Conservation (phyloP, 2,329 filamentous ascomycete genomes). For the Pyricularia sp. region DNA sequence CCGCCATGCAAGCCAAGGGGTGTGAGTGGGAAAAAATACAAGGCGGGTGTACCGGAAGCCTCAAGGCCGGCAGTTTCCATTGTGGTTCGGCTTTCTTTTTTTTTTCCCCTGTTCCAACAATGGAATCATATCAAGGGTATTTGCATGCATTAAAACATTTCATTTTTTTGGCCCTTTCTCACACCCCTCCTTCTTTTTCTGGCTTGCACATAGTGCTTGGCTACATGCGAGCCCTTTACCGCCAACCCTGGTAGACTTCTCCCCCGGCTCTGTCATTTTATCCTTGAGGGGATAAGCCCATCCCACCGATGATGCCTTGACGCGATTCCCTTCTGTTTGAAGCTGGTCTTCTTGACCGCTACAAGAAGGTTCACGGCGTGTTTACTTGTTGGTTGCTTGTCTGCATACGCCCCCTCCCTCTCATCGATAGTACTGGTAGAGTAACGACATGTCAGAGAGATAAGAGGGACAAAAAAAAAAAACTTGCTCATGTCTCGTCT, state of each 20-base stretch:
- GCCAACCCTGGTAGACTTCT: neutral
- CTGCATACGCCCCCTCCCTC: neutral
- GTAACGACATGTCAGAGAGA: no score
- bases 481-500: no score
- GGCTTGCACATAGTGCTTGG: neutral
- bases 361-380: neutral
- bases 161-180: neutral
- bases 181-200: neutral
- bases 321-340: no score
- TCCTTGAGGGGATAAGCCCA: neutral
- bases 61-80: neutral
- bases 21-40: neutral
- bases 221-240: neutral
- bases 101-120: neutral
- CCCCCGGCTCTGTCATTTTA: no score
- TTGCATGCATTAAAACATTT: no score
- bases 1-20: neutral
- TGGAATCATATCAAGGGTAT: neutral
- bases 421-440: neutral
- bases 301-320: no score
- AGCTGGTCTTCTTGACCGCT: neutral
- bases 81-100: neutral
- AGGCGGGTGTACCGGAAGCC: neutral
- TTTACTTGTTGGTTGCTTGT: neutral
- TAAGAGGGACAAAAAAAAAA: no score